Evolutionary conservation across 352 stramenopile genomes (phyloP).

Genomic region (Blastocystis sp.): DNA sequence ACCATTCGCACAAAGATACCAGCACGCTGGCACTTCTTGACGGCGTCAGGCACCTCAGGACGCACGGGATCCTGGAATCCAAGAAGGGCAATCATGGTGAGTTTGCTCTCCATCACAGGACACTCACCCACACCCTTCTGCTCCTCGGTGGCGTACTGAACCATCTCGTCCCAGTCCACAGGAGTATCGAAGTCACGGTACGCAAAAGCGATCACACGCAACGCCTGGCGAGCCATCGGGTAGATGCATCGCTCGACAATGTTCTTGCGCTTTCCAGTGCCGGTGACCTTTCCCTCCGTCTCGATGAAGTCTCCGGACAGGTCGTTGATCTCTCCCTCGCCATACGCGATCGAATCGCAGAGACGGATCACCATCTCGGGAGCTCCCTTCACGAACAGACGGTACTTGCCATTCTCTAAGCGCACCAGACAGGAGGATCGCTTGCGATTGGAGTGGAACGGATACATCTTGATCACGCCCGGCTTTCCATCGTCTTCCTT

Average conservation of each 20-base stretch:
- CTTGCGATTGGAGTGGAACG: constrained; percentile 57
- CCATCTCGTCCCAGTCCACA: constrained; percentile 65
- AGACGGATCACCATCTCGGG: constrained; percentile 62
- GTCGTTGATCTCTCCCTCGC: neutral
- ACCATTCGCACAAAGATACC: constrained; percentile 95
- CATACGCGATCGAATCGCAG: neutral
- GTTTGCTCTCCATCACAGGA: constrained; percentile 69
- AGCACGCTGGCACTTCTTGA: constrained; percentile 84
- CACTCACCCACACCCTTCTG: constrained; percentile 63
- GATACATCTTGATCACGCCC: constrained; percentile 55
- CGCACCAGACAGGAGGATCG: constrained; percentile 47
- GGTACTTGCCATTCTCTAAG: constrained; percentile 66
- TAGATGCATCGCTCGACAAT: constrained; percentile 70
- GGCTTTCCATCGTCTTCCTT: constrained; percentile 43
- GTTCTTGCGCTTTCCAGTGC: neutral
- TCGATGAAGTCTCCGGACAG: constrained; percentile 38
- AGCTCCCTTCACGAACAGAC: constrained; percentile 69
- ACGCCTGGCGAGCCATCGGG: constrained; percentile 72
- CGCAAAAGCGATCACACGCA: constrained; percentile 75
- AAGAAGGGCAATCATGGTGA: constrained; percentile 82
- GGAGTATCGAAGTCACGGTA: constrained; percentile 68
- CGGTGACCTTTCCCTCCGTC: constrained; percentile 5
- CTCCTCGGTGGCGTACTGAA: constrained; percentile 72
- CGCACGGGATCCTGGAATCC: constrained; percentile 91
- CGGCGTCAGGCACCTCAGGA: constrained; percentile 83